These are phyloP conservation scores for Ceratocystis ficicola DNA, from an alignment of 2,329 filamentous ascomycete species.

Conservation along the genomic window DNA sequence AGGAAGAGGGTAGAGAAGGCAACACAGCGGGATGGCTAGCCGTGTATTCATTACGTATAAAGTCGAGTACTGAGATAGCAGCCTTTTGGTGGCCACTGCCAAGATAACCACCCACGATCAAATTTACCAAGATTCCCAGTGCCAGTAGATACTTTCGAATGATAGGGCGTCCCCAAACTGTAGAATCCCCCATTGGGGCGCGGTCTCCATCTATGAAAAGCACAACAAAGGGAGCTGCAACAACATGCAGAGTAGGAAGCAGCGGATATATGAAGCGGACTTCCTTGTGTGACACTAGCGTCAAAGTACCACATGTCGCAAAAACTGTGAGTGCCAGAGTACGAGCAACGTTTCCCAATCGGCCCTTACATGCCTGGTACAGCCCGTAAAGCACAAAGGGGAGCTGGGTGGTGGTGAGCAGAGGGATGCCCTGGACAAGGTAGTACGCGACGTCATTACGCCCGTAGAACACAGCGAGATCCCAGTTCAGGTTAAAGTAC, in stretches of 20 bases:
- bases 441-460: slow-evolving; percentile 89
- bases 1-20: slow-evolving; percentile 24
- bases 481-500: slow-evolving; percentile 80
- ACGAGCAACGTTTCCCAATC: slow-evolving; percentile 37
- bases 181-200: slow-evolving; percentile 26
- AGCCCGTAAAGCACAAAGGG: slow-evolving; percentile 62
- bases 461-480: slow-evolving; percentile 85
- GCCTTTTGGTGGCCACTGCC: slow-evolving; percentile 70
- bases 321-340: slow-evolving; percentile 45
- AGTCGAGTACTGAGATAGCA: slow-evolving; percentile 59
- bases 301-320: slow-evolving; percentile 52
- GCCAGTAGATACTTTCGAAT: slow-evolving; percentile 47
- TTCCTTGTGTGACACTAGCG: slow-evolving; percentile 85
- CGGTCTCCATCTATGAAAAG: slow-evolving; percentile 47
- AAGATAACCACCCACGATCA: slow-evolving; percentile 60
- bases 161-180: slow-evolving; percentile 26
- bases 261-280: slow-evolving; percentile 93
- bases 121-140: slow-evolving; percentile 50
- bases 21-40: slow-evolving; percentile 35
- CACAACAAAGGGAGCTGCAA: slow-evolving; percentile 56
- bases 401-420: slow-evolving; percentile 71
- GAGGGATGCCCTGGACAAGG: slow-evolving; percentile 73
- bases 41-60: slow-evolving; percentile 64
- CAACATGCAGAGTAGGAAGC: slow-evolving; percentile 70
- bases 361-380: slow-evolving; percentile 35